Base-by-base conservation (phyloP, 345 rosid species). In the Murraya paniculata region DNA sequence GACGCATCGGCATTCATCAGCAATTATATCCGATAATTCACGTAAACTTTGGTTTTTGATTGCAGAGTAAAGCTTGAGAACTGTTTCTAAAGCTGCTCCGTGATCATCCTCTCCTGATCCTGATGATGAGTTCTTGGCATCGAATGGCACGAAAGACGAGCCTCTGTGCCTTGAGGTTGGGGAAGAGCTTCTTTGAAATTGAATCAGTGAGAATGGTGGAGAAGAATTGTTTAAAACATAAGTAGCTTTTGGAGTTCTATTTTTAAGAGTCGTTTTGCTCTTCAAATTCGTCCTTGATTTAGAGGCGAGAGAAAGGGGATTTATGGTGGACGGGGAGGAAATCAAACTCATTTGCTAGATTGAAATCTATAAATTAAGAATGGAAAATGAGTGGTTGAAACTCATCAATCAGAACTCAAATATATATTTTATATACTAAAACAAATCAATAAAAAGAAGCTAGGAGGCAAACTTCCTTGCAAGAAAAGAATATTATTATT, bases 1-100 rank as follows among this genome's bases (percentile, higher is more conserved):
- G 50, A 85, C 80, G 71, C 89, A 93, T 27, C 81, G 85, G 76
- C 98, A 93, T 75, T 94, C 97, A 22, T 94, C 98, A 4, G 87
- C 89, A 30, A 94, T 86, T 30, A 89, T 84, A 76, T 87, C 89
- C 9, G 93, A 90, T 24, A 93, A 55, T 8, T 89, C 89, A 0
- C 57, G 27, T 0, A 88, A 64, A 76, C 90, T 88, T 66, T 81
- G 67, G 79, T 84, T 81, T 80, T 89, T 85, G 65, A 91, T 86
- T 5, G 92, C 89, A 0, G 35, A 61, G 78, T 90, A 88, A 61
- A 91, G 87, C 85, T 89, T 86, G 41, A 90, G 83, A 39, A 93
- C 97, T 0, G 93, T 84, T 67, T 90, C 88, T 59, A 90, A 67
- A 7, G 90, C 94, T 78, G 90, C 94, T 78, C n/a, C 75, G 3